Conservation (phyloP, 495 filamentous ascomycete genomes). For the Penicillium chermesinum region DNA sequence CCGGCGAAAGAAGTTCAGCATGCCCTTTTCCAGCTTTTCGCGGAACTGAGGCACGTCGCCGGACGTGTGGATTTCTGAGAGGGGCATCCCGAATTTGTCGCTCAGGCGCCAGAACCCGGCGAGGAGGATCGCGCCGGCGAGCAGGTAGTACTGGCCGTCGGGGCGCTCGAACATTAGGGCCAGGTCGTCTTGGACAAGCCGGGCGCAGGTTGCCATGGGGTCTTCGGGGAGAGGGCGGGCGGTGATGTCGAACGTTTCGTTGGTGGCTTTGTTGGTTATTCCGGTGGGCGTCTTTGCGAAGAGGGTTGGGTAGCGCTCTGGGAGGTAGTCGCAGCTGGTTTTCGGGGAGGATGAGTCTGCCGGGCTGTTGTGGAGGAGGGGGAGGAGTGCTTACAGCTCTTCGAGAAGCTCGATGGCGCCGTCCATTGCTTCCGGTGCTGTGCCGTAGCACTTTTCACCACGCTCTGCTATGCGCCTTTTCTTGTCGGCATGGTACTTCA, state of each 20-base stretch:
- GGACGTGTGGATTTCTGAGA: constrained; percentile 78
- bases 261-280: constrained; percentile 65
- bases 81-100: constrained; percentile 80
- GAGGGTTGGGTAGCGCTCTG: constrained; percentile 72
- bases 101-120: constrained; percentile 83
- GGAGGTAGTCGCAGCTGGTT: constrained; percentile 59
- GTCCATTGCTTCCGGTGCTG: constrained; percentile 68
- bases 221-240: constrained; percentile 68
- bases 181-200: constrained; percentile 79
- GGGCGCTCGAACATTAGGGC: constrained; percentile 78
- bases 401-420: constrained; percentile 77
- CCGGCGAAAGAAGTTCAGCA: constrained; percentile 73
- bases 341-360: background rate
- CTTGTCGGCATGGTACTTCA: constrained; percentile 72
- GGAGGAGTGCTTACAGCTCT: constrained; percentile 54
- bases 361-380: background rate
- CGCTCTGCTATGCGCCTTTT: constrained; percentile 64
- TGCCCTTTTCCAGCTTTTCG: constrained; percentile 75
- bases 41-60: constrained; percentile 75
- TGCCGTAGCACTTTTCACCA: constrained; percentile 63
- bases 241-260: constrained; percentile 67
- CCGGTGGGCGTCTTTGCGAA: constrained; percentile 61
- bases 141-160: constrained; percentile 80
- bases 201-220: constrained; percentile 70
- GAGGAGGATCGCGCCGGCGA: constrained; percentile 73